These are phyloP conservation scores for Cutaneotrichosporon spelunceum DNA, from an alignment of 1,284 basidiomycete species.

Conservation along the genomic window DNA sequence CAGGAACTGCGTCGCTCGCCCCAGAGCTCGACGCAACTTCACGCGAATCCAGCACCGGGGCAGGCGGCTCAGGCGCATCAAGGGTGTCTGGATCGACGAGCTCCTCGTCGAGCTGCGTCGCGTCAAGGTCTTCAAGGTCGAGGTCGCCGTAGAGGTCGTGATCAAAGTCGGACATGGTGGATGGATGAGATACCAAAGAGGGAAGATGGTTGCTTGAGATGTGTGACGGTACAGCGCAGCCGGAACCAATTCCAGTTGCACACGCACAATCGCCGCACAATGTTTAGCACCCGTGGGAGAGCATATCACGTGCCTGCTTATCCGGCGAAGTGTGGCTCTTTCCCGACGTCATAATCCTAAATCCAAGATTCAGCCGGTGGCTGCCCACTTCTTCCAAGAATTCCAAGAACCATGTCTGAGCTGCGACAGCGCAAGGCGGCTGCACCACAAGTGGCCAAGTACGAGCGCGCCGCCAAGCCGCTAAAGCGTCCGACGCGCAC, in stretches of 20 bases:
- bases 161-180: slow-evolving; percentile 43
- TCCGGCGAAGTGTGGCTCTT: background rate
- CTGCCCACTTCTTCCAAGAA: background rate
- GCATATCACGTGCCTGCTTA: background rate
- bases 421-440: slow-evolving; percentile 17
- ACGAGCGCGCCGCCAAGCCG: slow-evolving; percentile 17
- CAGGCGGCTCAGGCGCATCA: background rate
- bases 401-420: background rate
- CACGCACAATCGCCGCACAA: background rate
- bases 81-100: slow-evolving; percentile 35
- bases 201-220: background rate
- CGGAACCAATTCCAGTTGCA: background rate
- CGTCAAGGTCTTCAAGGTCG: slow-evolving; percentile 45
- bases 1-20: slow-evolving; percentile 2
- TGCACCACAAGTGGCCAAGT: background rate
- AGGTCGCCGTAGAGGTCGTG: slow-evolving; percentile 42
- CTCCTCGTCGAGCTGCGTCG: slow-evolving; percentile 40
- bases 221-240: background rate
- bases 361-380: background rate
- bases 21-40: background rate
- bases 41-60: background rate
- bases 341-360: background rate
- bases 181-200: background rate
- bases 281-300: background rate
- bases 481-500: slow-evolving; percentile 28